Conservation (phyloP, 1,139 yeast genomes). For the Meyerozyma smithsonii region DNA sequence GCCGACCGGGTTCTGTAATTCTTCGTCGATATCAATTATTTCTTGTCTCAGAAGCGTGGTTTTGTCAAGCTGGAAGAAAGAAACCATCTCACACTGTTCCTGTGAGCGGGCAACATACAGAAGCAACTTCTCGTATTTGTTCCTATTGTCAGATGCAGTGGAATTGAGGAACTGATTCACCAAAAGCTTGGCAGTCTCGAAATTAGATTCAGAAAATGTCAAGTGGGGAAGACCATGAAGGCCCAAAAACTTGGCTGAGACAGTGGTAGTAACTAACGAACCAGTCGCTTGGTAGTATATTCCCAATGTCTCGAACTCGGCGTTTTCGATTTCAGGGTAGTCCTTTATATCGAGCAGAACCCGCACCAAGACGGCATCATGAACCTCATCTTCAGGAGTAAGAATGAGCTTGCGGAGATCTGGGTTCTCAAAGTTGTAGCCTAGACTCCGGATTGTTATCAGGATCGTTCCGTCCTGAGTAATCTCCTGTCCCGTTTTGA, state of each 20-base stretch:
- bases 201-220: constrained; percentile 39
- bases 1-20: constrained; percentile 66
- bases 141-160: constrained; percentile 30
- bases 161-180: constrained; percentile 38
- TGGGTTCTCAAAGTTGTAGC: constrained; percentile 21
- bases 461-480: constrained; percentile 24
- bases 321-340: constrained; percentile 38
- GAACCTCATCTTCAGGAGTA: constrained; percentile 14
- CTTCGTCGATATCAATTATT: constrained; percentile 62
- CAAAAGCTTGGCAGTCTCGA: constrained; percentile 32
- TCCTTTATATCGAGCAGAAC: constrained; percentile 29
- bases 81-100: constrained; percentile 66
- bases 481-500: constrained; percentile 17
- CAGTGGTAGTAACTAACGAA: constrained; percentile 56
- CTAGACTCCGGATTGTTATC: constrained; percentile 19
- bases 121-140: constrained; percentile 38
- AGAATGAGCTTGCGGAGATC: constrained; percentile 15
- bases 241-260: constrained; percentile 73
- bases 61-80: constrained; percentile 63
- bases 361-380: constrained; percentile 29
- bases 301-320: constrained; percentile 52
- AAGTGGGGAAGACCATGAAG: constrained; percentile 58
- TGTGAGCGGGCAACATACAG: constrained; percentile 30
- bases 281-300: constrained; percentile 72
- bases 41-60: constrained; percentile 51